A percentile compares a stretch with the other conserved stretches of the same genome.
These are phyloP conservation scores for Ceratobasidium sp. DNA, from an alignment of 1,284 basidiomycete genomes.

Conservation along the genomic window DNA sequence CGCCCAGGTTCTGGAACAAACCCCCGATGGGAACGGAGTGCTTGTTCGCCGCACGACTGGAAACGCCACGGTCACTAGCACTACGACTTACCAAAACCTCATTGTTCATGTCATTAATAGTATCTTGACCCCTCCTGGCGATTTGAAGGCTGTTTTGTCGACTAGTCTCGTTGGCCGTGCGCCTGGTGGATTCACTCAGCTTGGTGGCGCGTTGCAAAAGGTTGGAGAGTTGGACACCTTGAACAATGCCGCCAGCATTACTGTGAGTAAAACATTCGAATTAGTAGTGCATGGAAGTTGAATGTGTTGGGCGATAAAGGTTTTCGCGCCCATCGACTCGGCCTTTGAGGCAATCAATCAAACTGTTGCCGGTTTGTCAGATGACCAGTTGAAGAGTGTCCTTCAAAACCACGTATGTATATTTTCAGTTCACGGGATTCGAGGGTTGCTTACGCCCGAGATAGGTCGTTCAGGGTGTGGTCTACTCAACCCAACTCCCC, in stretches of 20 bases:
- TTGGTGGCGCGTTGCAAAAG: slow-evolving; percentile 24
- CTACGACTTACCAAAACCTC: slow-evolving; percentile 48
- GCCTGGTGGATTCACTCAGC: slow-evolving; percentile 8
- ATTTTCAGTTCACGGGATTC: neutral
- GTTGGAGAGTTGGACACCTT: slow-evolving; percentile 4
- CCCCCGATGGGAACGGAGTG: slow-evolving; percentile 13
- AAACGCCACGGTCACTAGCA: slow-evolving; percentile 46
- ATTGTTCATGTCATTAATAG: slow-evolving; percentile 49
- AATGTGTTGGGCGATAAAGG: slow-evolving; percentile 46
- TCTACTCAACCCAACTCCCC: too few relatives aligned
- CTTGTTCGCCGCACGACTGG: slow-evolving; percentile 44
- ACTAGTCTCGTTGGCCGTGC: slow-evolving; percentile 46
- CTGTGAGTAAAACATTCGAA: slow-evolving; percentile 45
- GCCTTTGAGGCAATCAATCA: slow-evolving; percentile 44
- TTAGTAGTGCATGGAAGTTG: neutral
- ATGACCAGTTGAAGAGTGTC: slow-evolving; percentile 43
- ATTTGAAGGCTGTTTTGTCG: slow-evolving; percentile 46
- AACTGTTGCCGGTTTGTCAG: slow-evolving; percentile 29
- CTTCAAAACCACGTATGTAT: slow-evolving; percentile 45
- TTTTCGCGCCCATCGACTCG: slow-evolving; percentile 52
- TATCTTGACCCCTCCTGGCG: slow-evolving; percentile 47
- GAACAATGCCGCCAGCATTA: neutral
- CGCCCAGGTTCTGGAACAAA: slow-evolving; percentile 33
- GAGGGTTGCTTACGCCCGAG: neutral
- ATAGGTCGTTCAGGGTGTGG: too few relatives aligned